A percentile compares a stretch with the other conserved stretches of the same genome.
phyloP scores from a whole-genome alignment of 371 early-diverging fungal species.

The Rhizomucor pusillus region DNA sequence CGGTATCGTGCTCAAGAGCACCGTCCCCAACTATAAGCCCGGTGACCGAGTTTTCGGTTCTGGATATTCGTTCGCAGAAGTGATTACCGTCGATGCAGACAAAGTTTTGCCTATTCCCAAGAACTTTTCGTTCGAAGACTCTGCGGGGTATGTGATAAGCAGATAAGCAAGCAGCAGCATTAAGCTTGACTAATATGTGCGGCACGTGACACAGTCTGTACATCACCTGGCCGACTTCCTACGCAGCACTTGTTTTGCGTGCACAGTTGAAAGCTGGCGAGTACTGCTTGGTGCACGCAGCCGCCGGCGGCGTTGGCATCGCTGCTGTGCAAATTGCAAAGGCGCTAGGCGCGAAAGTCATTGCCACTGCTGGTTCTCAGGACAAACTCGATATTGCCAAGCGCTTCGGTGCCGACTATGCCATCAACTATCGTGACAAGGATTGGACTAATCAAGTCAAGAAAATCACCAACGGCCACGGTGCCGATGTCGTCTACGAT shows the following conservation, averaged over 20 bases:
- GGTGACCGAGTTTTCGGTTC: constrained; percentile 84
- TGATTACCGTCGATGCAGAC: constrained; percentile 46
- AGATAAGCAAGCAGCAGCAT: too few relatives aligned
- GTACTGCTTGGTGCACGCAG: constrained; percentile 77
- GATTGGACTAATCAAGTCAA: constrained; percentile 77
- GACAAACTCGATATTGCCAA: constrained; percentile 73
- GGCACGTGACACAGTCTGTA: constrained; percentile 33
- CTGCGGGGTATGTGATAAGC: constrained; percentile 54
- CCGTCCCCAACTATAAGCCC: constrained; percentile 48
- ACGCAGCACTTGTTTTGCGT: constrained; percentile 71
- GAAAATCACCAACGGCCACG: constrained; percentile 66
- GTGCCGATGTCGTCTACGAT: constrained; percentile 78
- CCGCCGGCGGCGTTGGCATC: constrained; percentile 76
- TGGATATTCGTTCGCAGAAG: constrained; percentile 70
- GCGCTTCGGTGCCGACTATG: constrained; percentile 73
- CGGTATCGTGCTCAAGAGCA: constrained; percentile 43
- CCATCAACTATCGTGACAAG: constrained; percentile 75
- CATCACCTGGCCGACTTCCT: constrained; percentile 83
- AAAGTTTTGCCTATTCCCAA: constrained; percentile 65
- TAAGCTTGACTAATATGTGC: constrained; percentile 9
- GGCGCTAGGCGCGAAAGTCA: constrained; percentile 79
- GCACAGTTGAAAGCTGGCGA: constrained; percentile 66
- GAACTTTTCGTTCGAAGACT: constrained; percentile 72
- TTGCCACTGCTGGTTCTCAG: constrained; percentile 79
- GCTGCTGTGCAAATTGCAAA: constrained; percentile 70